These are phyloP conservation scores for Iris pallida DNA, from an alignment of 116 monocot genomes.

Conservation along the genomic window DNA sequence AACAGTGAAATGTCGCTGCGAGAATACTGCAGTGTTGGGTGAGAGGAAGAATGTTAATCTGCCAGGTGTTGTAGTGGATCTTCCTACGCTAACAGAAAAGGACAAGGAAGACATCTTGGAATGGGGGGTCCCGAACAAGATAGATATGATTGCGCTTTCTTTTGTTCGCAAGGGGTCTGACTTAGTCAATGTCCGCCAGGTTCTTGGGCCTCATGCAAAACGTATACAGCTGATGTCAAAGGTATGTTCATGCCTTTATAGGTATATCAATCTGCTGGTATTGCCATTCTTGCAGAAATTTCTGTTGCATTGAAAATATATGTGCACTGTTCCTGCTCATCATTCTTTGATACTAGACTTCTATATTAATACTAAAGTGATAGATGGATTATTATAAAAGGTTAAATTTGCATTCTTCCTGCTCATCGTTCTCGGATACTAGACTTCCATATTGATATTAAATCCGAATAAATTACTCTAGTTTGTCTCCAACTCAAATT, in stretches of 20 bases:
- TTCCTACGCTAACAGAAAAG: constrained; percentile 55
- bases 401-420: no score
- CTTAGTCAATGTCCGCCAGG: constrained; percentile 38
- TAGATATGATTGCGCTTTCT: constrained; percentile 49
- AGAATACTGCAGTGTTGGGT: constrained; percentile 41
- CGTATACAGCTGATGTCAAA: constrained; percentile 50
- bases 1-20: constrained; percentile 35
- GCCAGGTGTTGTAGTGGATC: constrained; percentile 52
- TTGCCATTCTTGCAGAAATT: no score
- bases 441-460: no score
- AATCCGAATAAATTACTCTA: no score
- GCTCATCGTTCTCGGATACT: no score
- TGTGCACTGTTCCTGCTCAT: no score
- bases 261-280: no score
- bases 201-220: constrained; percentile 48
- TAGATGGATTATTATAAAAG: no score
- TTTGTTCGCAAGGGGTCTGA: constrained; percentile 54
- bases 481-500: no score
- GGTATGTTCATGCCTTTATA: constrained; percentile 14
- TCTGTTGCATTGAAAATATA: no score
- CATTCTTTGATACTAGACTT: no score
- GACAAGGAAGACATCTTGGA: constrained; percentile 51
- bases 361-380: no score
- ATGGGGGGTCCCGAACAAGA: constrained; percentile 55
- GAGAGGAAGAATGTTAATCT: constrained; percentile 67